A percentile compares a stretch with the other conserved stretches of the same genome.
These are phyloP conservation scores for Chlorencoelia australis DNA, from an alignment of 2,329 filamentous ascomycete genomes.

Conservation along the genomic window DNA sequence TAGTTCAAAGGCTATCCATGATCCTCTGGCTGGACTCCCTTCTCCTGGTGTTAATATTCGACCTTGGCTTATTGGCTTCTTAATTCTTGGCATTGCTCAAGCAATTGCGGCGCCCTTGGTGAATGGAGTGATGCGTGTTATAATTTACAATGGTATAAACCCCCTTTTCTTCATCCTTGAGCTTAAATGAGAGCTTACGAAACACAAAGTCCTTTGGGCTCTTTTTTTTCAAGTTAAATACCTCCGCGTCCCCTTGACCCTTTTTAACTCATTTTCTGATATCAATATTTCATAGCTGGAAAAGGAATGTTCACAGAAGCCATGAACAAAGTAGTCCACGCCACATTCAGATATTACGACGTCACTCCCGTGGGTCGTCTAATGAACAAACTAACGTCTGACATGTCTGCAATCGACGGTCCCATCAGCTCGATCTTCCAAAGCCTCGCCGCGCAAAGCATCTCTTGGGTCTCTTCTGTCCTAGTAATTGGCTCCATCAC, in stretches of 20 bases:
- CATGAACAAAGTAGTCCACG: conserved; percentile 62
- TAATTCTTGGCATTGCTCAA: conserved; percentile 52
- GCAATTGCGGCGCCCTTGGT: too few relatives aligned
- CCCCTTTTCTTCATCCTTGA: too few relatives aligned
- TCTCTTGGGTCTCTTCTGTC: conserved; percentile 64
- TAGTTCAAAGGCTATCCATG: conserved; percentile 19
- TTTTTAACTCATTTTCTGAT: too few relatives aligned
- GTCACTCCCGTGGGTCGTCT: conserved; percentile 78
- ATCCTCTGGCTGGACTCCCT: conserved; percentile 45
- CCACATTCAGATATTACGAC: conserved; percentile 86
- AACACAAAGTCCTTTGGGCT: too few relatives aligned
- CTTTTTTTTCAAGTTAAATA: too few relatives aligned
- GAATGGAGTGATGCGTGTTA: too few relatives aligned
- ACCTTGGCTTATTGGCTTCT: conserved; percentile 67
- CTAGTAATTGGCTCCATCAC: conserved; percentile 72
- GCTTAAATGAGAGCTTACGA: too few relatives aligned
- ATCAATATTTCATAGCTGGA: conserved; percentile 67
- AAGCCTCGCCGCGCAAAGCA: conserved; percentile 55
- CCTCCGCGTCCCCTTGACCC: too few relatives aligned
- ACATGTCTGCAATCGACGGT: conserved; percentile 83
- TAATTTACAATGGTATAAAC: too few relatives aligned
- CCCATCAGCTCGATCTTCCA: conserved; percentile 70
- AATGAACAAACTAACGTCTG: conserved; percentile 86
- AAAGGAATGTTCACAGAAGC: conserved; percentile 65
- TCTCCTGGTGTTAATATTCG: conserved; percentile 54